Evolutionary conservation across 1,139 yeast genomes (phyloP).

Genomic region (Schizosaccharomyces versatilis): DNA sequence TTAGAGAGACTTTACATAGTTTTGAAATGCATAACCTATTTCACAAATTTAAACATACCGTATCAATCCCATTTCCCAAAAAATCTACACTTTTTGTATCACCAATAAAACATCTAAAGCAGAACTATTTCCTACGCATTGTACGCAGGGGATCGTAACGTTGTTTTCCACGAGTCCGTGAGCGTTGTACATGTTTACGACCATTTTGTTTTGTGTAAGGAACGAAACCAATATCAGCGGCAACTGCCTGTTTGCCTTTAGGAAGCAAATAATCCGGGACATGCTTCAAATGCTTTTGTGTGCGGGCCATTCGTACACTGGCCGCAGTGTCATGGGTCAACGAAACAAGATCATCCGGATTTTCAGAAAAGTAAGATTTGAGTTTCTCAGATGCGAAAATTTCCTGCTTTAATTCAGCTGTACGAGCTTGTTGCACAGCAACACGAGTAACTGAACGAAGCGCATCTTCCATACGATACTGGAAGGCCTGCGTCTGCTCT

Average conservation of each 20-base stretch:
- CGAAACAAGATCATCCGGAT: conserved; percentile 80
- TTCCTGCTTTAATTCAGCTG: conserved; percentile 73
- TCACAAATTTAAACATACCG: too few species aligned
- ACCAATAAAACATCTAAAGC: not conserved
- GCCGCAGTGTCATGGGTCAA: conserved; percentile 50
- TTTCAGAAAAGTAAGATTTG: conserved; percentile 88
- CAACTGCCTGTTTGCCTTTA: conserved; percentile 36
- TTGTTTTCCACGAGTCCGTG: not conserved
- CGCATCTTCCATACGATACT: conserved; percentile 93
- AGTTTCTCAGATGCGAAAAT: conserved; percentile 71
- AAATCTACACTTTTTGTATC: not conserved
- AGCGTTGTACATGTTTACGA: not conserved
- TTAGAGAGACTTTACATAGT: too few species aligned
- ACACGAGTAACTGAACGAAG: conserved; percentile 82
- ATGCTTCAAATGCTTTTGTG: conserved; percentile 68
- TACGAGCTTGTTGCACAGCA: conserved; percentile 81
- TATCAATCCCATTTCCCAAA: too few species aligned
- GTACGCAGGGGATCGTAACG: not conserved
- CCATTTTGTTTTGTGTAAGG: not conserved
- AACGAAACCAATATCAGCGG: not conserved
- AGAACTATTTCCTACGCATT: not conserved
- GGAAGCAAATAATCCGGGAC: conserved; percentile 86
- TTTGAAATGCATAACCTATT: too few species aligned
- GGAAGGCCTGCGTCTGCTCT: conserved; percentile 82
- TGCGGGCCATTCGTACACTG: conserved; percentile 26